Base-by-base conservation (phyloP, 2,329 filamentous ascomycete species). In the Pezicula radicicola region DNA sequence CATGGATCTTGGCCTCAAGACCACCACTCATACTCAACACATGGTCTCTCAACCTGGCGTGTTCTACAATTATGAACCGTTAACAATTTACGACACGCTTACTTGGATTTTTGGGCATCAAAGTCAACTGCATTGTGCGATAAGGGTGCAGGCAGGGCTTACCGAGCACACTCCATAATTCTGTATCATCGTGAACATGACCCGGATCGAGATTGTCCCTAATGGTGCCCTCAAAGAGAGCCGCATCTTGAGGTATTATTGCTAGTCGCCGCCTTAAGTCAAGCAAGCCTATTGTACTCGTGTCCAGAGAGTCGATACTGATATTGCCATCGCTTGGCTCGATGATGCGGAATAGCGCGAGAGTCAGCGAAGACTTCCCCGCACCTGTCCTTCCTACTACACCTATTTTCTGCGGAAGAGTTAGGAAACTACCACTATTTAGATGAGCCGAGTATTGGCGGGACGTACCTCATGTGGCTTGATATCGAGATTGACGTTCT, bases 181-280 rank as follows among this genome's bases (percentile, higher is more conserved):
- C 94, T 5, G 92, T 96, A 70, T 99, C 95, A 70, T 97, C 93
- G 66, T 96, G 92, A 50, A 95, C 90, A 68, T 96, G 89, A 27
- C 88, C 90, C 21, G 95, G 95, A 68, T 99, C 94, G 37, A 97
- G 80, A 66, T 99, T 99, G 71, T 99, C 94, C 60, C 94, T 84
- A 57, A 99, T 83, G 8, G 88, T 92, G 47, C 92, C 92, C 70
- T 96, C 91, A 64, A 99, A 99, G 55, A 99, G 82, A 57, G 93
- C 93, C 28, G 94, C 93, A 72, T 99, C 95, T 69, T 99, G 94
- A 4, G 95, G 94, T 60, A 99, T 99, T 65, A 99, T 99, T 50
- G 94, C 93, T 45, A 99, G 78, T 52, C 94, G 86, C 50, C 92
- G 83, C 50, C 94, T 85, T 50, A 99, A 79, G 69, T 99, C 94